Percentiles rank a stretch among this genome's conserved stretches.
Evolutionary conservation across 495 filamentous ascomycete genomes (phyloP).

Genomic region (Mytilinidion resinicola): DNA sequence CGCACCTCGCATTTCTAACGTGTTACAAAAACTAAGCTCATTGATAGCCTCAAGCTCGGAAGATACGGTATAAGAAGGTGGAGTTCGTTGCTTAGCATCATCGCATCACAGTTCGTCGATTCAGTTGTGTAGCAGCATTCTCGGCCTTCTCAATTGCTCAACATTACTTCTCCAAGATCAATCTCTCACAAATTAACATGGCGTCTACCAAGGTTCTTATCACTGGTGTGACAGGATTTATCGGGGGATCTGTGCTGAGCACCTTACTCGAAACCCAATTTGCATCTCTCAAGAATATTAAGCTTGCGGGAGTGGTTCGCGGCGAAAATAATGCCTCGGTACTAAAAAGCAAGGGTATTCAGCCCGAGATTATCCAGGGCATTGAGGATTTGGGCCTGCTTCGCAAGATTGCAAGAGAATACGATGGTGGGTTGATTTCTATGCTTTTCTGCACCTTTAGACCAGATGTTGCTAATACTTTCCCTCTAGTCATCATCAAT

Average conservation of each 20-base stretch:
- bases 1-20: background rate
- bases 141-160: no score
- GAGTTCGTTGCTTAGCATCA: no score
- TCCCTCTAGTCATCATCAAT: slow-evolving; percentile 1
- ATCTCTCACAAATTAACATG: background rate
- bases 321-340: background rate
- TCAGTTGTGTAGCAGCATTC: no score
- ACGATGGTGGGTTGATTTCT: background rate
- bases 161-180: no score
- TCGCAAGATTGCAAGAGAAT: background rate
- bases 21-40: background rate
- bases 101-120: no score
- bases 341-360: background rate
- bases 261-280: background rate
- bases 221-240: background rate
- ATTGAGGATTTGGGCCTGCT: background rate
- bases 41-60: background rate
- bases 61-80: no score
- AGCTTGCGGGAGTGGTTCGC: background rate
- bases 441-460: background rate
- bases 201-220: background rate
- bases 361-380: background rate
- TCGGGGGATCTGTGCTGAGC: background rate
- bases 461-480: background rate
- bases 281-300: background rate